Percentiles rank a stretch among this genome's conserved stretches.
These are phyloP conservation scores for Spathaspora girioi DNA, from an alignment of 805 yeast species.

Conservation along the genomic window DNA sequence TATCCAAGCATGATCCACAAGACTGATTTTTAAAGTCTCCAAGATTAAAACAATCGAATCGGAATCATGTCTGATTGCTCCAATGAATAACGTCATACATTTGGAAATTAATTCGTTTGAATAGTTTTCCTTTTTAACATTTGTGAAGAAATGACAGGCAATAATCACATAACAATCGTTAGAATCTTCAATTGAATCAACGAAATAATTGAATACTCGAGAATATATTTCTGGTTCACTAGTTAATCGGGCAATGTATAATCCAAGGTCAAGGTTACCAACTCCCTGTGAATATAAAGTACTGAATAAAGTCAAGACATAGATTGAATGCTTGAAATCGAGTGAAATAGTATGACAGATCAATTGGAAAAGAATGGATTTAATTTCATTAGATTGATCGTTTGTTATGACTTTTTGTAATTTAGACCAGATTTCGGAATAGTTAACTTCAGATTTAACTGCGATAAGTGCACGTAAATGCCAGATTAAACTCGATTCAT, in stretches of 20 bases:
- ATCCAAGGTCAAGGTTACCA: slow-evolving; percentile 1
- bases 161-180: slow-evolving; percentile 12
- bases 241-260: slow-evolving; percentile 8
- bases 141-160: slow-evolving; percentile 13
- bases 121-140: slow-evolving; percentile 11
- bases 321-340: slow-evolving; percentile 10
- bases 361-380: slow-evolving; percentile 4
- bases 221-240: slow-evolving; percentile 8
- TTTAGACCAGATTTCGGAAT: not conserved
- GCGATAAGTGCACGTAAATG: slow-evolving; percentile 3
- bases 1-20: slow-evolving; percentile 50
- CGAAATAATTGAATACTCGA: slow-evolving; percentile 10
- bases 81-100: slow-evolving; percentile 18
- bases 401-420: not conserved
- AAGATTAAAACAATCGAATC: slow-evolving; percentile 11
- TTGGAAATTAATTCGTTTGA: not conserved
- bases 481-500: slow-evolving; percentile 1
- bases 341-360: slow-evolving; percentile 9
- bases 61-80: slow-evolving; percentile 13
- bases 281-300: slow-evolving; percentile 5
- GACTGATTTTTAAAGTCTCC: slow-evolving; percentile 30
- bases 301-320: slow-evolving; percentile 13
- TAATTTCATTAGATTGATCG: not conserved
- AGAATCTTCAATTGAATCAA: slow-evolving; percentile 14
- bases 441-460: not conserved